A percentile compares a stretch with the other conserved stretches of the same genome.
phyloP scores from a whole-genome alignment of 768 basidiomycete species.

The Coprinellus aureogranulatus region DNA sequence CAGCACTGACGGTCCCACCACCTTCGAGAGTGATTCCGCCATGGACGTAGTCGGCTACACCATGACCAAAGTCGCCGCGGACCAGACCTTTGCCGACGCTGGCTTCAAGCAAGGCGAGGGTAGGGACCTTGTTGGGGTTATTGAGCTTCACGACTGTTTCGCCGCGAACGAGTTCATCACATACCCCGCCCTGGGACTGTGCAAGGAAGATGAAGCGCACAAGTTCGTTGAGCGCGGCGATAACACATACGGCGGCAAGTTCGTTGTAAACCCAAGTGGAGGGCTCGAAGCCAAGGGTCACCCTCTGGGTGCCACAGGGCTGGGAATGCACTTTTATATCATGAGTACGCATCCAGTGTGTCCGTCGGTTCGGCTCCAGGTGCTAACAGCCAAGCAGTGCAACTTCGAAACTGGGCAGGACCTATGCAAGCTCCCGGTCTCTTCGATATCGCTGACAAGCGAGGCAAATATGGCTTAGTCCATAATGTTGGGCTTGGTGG shows the following conservation, averaged over 20 bases:
- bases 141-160: constrained; percentile 88
- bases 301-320: constrained; percentile 77
- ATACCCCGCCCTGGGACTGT: constrained; percentile 79
- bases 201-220: constrained; percentile 62
- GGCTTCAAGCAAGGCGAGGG: constrained; percentile 63
- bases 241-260: constrained; percentile 88
- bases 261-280: constrained; percentile 80
- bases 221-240: constrained; percentile 72
- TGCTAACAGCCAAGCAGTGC: constrained; percentile 45
- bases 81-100: constrained; percentile 68
- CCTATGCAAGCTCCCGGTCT: constrained; percentile 79
- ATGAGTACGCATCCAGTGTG: constrained; percentile 51
- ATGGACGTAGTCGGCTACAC: constrained; percentile 82
- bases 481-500: constrained; percentile 85
- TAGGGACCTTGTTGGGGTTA: constrained; percentile 73
- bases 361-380: neutral
- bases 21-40: constrained; percentile 65
- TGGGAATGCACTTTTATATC: constrained; percentile 88
- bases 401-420: constrained; percentile 77
- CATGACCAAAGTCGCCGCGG: constrained; percentile 70
- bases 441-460: constrained; percentile 58
- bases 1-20: constrained; percentile 60
- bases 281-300: constrained; percentile 89
- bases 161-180: constrained; percentile 82
- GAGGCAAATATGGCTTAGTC: constrained; percentile 76